Base-by-base conservation (phyloP, 2,329 filamentous ascomycete species). In the Dothidotthia symphoricarpi region DNA sequence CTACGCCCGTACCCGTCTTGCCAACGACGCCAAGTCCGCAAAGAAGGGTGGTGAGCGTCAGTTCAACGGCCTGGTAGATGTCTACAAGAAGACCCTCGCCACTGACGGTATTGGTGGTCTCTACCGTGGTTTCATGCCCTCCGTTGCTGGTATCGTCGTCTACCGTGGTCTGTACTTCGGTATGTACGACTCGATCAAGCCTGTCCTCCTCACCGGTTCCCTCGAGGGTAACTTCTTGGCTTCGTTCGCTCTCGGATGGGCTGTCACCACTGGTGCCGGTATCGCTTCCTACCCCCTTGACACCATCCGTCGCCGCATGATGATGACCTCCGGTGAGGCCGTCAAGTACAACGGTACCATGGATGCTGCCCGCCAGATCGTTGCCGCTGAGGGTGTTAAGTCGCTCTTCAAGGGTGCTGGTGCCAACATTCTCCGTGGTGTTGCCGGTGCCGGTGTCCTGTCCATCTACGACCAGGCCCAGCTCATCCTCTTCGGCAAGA, bases 121-220 rank as follows among this genome's bases (percentile, higher is more conserved):
- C 70, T 98, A 98, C 88, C 93, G 93, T 95, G 93, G 93, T 82
- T 98, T 98, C 87, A 89, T 90, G 82, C 93, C 94, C 74, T 98
- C 93, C 69, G 93, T 98, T 70, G 82, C 86, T 75, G 93, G 93
- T 86, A 98, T 98, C 76, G 76, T 98, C 68, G 93, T 98, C 79
- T 98, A 98, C 88, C 93, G 93, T 88, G 93, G 93, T 96, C 89
- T 98, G 68, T 98, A 98, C 90, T 98, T 98, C 86, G 93, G 93
- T 74, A 86, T 98, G 86, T 98, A 98, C 89, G 93, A 98, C 81
- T 98, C 93, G 65, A 85, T 98, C 83, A 98, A 98, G 89, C 93
- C 93, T 66, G 88, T 97, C 70, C 75, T 97, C 76, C 88, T 98
- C 59, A 82, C 86, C 72, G 93, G 93, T 73, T 53, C 72, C 74